Evolutionary conservation across 2,329 filamentous ascomycete genomes (phyloP).

Genomic region (Didymella glomerata): DNA sequence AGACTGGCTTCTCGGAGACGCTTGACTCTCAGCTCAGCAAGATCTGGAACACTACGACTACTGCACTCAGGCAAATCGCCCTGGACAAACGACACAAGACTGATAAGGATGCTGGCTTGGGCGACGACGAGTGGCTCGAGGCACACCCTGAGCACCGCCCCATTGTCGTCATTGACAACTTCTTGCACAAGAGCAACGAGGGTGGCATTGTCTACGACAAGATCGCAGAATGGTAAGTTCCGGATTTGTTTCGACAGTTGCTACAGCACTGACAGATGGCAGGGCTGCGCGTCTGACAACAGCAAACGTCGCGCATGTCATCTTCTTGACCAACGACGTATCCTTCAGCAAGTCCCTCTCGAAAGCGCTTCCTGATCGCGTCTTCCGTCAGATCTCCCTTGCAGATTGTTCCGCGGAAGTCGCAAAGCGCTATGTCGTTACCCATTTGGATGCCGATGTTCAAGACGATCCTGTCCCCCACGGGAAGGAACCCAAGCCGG

Average conservation of each 20-base stretch:
- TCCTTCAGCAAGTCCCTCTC: conserved; percentile 87
- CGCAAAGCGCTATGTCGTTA: conserved; percentile 89
- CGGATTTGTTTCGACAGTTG: no score
- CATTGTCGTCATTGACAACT: conserved; percentile 91
- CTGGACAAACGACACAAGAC: conserved; percentile 73
- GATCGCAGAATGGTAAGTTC: conserved; percentile 72
- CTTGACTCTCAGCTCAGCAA: conserved; percentile 88
- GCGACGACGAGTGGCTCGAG: conserved; percentile 87
- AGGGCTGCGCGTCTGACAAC: conserved; percentile 83
- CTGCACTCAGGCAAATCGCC: conserved; percentile 79
- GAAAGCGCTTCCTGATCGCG: conserved; percentile 86
- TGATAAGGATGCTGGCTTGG: conserved; percentile 75
- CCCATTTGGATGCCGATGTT: conserved; percentile 70
- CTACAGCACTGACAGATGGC: conserved; percentile 18
- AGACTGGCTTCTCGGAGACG: conserved; percentile 93
- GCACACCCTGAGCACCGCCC: conserved; percentile 84
- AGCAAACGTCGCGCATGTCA: conserved; percentile 88
- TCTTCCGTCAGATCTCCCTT: conserved; percentile 85
- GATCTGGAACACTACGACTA: conserved; percentile 84
- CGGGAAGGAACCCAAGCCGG: conserved; percentile 52
- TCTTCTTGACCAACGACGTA: conserved; percentile 90
- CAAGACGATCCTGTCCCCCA: conserved; percentile 52
- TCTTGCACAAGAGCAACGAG: conserved; percentile 75
- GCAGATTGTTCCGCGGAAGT: conserved; percentile 85
- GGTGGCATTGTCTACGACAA: conserved; percentile 60